Base-by-base conservation (phyloP, 306 rosid species). In the Ceratonia siliqua region DNA sequence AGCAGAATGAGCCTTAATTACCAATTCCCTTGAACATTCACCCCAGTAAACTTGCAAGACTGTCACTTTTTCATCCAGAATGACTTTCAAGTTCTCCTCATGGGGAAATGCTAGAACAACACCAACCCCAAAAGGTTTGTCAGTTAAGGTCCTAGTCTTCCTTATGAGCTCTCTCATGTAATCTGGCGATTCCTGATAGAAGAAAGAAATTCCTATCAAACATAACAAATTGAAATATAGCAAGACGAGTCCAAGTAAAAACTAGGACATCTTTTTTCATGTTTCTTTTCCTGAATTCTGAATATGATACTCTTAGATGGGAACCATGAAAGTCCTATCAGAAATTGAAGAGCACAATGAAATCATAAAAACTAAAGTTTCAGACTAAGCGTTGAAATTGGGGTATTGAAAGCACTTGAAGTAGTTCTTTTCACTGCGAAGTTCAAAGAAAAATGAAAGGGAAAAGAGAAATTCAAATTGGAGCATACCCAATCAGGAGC, bases 21-120 rank as follows among this genome's bases (percentile, higher is more conserved):
- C 92, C 70, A 93, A 88, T 50, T 89, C 92, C 68, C 67, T 57
- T 15, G 96, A 75, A 82, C 89, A 81, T 49, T 89, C 87, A 64
- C 98, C 97, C 98, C 98, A 91, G 42, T 75, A 93, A 67, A 88
- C 82, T 79, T 88, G 96, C 76, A 93, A 74, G 58, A 91, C 83
- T 8, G 93, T 92, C 0, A 91, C 98, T 77, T 89, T 89, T 69
- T 91, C 97, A 15, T 86, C 91, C 39, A 91, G 73, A 68, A 93
- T 84, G 53, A 81, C 92, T 68, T 83, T 88, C 62, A 93, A 70
- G 42, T 93, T 93, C 68, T 87, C 85, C 83, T 87, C 87, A 28
- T 75, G 90, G 3, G 97, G 94, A 84, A 93, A 93, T 5, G 96
- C 94, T 13, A 93, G 80, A 80, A 93, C 89, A 5, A 91, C 63